Conservation (phyloP, 768 basidiomycete species). For the Tulasnella sp. region DNA sequence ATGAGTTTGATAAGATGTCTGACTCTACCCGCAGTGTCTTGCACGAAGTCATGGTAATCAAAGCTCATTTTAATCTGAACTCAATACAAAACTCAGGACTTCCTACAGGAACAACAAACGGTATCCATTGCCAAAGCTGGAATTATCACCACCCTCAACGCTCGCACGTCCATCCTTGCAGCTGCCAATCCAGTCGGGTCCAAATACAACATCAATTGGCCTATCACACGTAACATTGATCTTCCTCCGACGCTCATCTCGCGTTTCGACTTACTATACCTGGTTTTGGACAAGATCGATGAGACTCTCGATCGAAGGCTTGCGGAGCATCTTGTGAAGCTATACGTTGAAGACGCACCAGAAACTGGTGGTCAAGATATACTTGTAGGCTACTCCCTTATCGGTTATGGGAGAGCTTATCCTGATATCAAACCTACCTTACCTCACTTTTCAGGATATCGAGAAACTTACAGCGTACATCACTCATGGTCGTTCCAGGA, state of each 20-base stretch:
- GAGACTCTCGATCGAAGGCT: slow-evolving; percentile 74
- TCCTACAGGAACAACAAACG: slow-evolving; percentile 47
- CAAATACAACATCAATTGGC: slow-evolving; percentile 83
- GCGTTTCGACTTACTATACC: slow-evolving; percentile 91
- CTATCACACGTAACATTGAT: slow-evolving; percentile 93
- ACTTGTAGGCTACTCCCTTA: slow-evolving; percentile 42
- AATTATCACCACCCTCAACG: slow-evolving; percentile 42
- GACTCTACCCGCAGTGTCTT: slow-evolving; percentile 37
- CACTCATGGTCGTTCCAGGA: slow-evolving; percentile 75
- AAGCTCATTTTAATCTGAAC: neutral
- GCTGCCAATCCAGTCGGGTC: slow-evolving; percentile 96
- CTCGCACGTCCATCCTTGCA: slow-evolving; percentile 53
- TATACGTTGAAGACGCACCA: slow-evolving; percentile 89
- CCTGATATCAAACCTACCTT: neutral
- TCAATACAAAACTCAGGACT: neutral
- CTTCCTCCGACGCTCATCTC: slow-evolving; percentile 96
- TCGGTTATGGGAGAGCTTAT: neutral
- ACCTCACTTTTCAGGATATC: slow-evolving; percentile 51
- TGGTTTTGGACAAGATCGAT: slow-evolving; percentile 91
- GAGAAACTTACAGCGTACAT: slow-evolving; percentile 90
- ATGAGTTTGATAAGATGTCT: slow-evolving; percentile 67
- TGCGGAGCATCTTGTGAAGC: slow-evolving; percentile 82
- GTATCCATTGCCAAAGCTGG: slow-evolving; percentile 44
- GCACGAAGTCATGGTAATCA: slow-evolving; percentile 48
- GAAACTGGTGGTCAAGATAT: slow-evolving; percentile 54